phyloP scores from a whole-genome alignment of 192 early-diverging fungal species.

The Dispira parvispora region DNA sequence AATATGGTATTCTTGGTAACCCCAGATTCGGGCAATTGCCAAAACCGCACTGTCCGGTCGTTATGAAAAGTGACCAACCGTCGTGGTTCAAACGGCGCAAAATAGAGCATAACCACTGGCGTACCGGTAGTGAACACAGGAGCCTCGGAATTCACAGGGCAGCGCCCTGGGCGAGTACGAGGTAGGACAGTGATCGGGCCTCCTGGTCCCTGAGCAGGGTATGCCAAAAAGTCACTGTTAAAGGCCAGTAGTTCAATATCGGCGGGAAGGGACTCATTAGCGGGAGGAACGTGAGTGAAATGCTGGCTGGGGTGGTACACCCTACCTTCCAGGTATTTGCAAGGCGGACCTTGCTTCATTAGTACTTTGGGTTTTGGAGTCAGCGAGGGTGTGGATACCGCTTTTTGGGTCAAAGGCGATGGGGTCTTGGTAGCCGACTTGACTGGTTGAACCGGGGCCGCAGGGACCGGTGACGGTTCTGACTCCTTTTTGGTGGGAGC shows the following conservation, averaged over 20 bases:
- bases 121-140: slow-evolving; percentile 39
- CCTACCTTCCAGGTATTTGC: slow-evolving; percentile 41
- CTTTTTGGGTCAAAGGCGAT: neutral
- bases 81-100: slow-evolving; percentile 51
- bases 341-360: slow-evolving; percentile 20
- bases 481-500: slow-evolving; percentile 1
- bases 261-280: slow-evolving; percentile 19
- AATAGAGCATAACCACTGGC: slow-evolving; percentile 46
- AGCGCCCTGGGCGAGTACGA: slow-evolving; percentile 45
- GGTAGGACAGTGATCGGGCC: slow-evolving; percentile 59
- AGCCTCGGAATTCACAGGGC: slow-evolving; percentile 31
- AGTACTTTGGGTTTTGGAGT: neutral
- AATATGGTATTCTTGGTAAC: neutral
- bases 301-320: slow-evolving; percentile 39
- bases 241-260: slow-evolving; percentile 23
- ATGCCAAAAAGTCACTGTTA: slow-evolving; percentile 43
- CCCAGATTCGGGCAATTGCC: neutral
- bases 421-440: neutral
- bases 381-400: neutral
- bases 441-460: neutral
- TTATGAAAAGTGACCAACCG: slow-evolving; percentile 25
- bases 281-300: slow-evolving; percentile 38
- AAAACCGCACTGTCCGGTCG: neutral
- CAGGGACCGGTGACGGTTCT: neutral
- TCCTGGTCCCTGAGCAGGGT: slow-evolving; percentile 58